Conservation (phyloP, 129 eudicot genomes). For the Centella asiatica region DNA sequence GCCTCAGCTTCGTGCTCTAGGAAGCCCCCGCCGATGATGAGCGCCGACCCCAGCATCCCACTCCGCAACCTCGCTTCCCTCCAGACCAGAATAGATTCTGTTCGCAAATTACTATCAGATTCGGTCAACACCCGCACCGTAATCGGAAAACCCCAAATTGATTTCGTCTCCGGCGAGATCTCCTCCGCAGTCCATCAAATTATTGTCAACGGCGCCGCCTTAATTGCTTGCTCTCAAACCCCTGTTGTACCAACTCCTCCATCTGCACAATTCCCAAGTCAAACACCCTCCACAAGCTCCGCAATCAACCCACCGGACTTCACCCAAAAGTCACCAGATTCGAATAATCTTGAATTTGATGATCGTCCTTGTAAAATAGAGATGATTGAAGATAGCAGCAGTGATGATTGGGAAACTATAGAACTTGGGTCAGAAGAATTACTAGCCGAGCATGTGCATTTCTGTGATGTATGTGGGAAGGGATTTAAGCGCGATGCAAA, state of each 20-base stretch:
- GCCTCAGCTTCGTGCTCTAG: too few relatives aligned
- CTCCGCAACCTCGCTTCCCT: constrained; percentile 54
- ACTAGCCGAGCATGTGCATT: constrained; percentile 71
- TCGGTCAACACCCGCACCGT: constrained; percentile 49
- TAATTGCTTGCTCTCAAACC: constrained; percentile 28
- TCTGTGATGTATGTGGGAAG: constrained; percentile 81
- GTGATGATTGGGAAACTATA: constrained; percentile 39
- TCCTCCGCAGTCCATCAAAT: constrained; percentile 54
- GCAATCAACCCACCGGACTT: background rate
- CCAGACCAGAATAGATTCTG: constrained; percentile 45
- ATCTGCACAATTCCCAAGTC: background rate
- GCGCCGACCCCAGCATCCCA: constrained; percentile 25
- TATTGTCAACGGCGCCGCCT: constrained; percentile 72
- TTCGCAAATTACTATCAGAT: constrained; percentile 46
- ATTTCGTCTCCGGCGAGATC: constrained; percentile 48
- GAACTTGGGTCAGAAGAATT: constrained; percentile 78
- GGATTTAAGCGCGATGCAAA: constrained; percentile 97
- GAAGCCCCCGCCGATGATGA: constrained; percentile 14
- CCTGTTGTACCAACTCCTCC: background rate
- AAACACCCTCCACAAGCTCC: constrained; percentile 4
- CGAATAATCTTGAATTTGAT: background rate
- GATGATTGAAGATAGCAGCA: constrained; percentile 9
- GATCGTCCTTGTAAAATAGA: constrained; percentile 17
- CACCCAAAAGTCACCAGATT: background rate
- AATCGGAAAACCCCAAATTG: constrained; percentile 34